Conservation (phyloP, 208 protist species). For the Crithidia brevicula region DNA sequence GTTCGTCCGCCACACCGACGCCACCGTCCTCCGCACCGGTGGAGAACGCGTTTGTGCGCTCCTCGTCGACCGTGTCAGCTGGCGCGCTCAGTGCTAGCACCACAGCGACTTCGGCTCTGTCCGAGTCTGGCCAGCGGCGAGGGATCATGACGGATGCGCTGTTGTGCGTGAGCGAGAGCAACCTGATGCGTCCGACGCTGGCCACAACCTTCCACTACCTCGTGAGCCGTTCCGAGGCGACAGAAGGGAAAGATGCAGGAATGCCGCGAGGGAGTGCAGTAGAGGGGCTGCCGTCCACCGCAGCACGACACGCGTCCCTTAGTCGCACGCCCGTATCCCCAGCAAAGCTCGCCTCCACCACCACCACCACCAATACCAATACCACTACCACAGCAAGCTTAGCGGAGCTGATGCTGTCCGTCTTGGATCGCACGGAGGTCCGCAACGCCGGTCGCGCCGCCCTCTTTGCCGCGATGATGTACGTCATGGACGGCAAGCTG, state of each 20-base stretch:
- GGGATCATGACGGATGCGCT: conserved; percentile 13
- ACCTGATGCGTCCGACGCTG: conserved; percentile 7
- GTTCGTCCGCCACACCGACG: neutral
- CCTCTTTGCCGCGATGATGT: conserved; percentile 16
- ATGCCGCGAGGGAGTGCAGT: too few species aligned
- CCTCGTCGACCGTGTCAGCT: conserved; percentile 1
- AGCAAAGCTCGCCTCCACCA: neutral
- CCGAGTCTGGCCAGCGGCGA: neutral
- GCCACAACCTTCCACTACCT: conserved; percentile 15
- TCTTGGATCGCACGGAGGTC: neutral
- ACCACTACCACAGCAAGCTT: neutral
- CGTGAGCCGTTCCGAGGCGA: neutral
- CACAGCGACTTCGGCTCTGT: neutral
- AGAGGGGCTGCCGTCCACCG: too few species aligned
- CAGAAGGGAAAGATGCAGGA: too few species aligned
- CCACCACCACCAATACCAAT: neutral
- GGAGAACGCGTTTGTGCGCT: neutral
- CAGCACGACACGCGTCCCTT: too few species aligned
- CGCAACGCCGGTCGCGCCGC: conserved; percentile 14
- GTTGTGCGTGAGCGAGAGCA: conserved; percentile 9
- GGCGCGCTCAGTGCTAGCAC: conserved; percentile 4
- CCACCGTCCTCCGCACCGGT: neutral
- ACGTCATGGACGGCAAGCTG: conserved; percentile 25
- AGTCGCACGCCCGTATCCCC: too few species aligned
- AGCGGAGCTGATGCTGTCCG: neutral